Conservation (phyloP, 305 asterid species). For the Euphrasia arctica region DNA sequence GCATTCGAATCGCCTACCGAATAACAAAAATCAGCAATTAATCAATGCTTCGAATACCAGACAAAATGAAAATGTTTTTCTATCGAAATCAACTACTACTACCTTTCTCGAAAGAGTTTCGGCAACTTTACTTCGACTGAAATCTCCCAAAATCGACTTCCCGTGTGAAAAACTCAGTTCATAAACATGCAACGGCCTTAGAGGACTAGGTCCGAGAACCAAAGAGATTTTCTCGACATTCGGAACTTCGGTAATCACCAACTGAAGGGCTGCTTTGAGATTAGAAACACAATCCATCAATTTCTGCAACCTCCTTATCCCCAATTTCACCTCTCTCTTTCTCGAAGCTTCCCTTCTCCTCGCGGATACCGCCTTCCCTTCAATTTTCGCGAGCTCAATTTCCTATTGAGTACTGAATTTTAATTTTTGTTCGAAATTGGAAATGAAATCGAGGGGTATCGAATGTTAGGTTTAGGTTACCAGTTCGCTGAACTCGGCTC, state of each 20-base stretch:
- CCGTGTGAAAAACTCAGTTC: slow-evolving; percentile 61
- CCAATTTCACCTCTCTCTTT: slow-evolving; percentile 82
- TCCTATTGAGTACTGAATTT: slow-evolving; percentile 37
- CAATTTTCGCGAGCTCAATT: slow-evolving; percentile 51
- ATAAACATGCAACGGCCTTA: slow-evolving; percentile 75
- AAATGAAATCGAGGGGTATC: neutral
- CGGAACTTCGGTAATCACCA: slow-evolving; percentile 56
- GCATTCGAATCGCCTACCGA: slow-evolving; percentile 67
- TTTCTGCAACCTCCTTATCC: slow-evolving; percentile 73
- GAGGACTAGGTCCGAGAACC: slow-evolving; percentile 84
- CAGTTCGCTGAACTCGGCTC: slow-evolving; percentile 56
- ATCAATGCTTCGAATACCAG: neutral
- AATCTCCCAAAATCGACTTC: slow-evolving; percentile 43
- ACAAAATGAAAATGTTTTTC: slow-evolving; percentile 14
- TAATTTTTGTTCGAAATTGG: neutral
- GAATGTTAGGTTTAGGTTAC: slow-evolving; percentile 30
- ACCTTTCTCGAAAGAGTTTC: slow-evolving; percentile 83
- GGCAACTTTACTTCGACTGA: slow-evolving; percentile 49
- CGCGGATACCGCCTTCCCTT: slow-evolving; percentile 36
- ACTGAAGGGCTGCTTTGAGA: slow-evolving; percentile 62
- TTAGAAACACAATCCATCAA: slow-evolving; percentile 54
- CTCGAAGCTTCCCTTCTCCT: slow-evolving; percentile 71
- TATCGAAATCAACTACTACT: slow-evolving; percentile 25
- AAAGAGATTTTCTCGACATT: slow-evolving; percentile 52
- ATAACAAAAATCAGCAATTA: slow-evolving; percentile 3